These are phyloP conservation scores for Nissolia schottii DNA, from an alignment of 306 rosid genomes.

Conservation along the genomic window DNA sequence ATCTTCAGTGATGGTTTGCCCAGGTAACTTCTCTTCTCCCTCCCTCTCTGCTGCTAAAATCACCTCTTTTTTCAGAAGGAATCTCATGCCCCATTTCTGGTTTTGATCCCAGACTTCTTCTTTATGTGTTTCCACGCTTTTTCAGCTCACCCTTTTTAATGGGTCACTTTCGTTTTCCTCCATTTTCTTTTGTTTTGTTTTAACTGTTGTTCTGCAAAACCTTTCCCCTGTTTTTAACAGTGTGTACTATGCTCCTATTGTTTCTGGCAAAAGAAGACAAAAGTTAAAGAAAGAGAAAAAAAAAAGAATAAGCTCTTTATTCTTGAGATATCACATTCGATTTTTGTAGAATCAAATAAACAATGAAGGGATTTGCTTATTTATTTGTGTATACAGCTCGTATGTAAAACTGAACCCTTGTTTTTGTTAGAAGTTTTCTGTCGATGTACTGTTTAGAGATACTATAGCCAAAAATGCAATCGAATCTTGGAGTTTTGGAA, in stretches of 20 bases:
- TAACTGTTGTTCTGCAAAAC: background rate
- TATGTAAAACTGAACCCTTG: background rate
- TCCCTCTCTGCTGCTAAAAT: background rate
- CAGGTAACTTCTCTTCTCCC: constrained; percentile 6
- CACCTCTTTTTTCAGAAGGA: background rate
- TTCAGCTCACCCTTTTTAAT: background rate
- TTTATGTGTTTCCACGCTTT: constrained; percentile 6
- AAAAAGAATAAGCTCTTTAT: background rate
- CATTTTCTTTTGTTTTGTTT: background rate
- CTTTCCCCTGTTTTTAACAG: background rate
- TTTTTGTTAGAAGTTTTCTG: background rate
- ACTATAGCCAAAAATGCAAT: constrained; percentile 16
- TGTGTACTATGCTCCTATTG: background rate
- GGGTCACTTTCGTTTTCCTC: constrained; percentile 12
- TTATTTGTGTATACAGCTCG: background rate
- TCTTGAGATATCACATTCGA: background rate
- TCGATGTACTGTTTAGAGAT: constrained; percentile 11
- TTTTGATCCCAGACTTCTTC: constrained; percentile 32
- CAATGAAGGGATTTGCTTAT: background rate
- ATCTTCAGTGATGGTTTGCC: constrained; percentile 13
- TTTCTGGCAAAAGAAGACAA: background rate
- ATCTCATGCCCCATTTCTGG: constrained; percentile 34
- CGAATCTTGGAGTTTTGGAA: constrained; percentile 17
- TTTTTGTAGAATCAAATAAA: background rate
- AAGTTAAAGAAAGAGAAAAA: too few species aligned